Base-by-base conservation (phyloP, 371 early-diverging fungal species). In the Mucor racemosus region DNA sequence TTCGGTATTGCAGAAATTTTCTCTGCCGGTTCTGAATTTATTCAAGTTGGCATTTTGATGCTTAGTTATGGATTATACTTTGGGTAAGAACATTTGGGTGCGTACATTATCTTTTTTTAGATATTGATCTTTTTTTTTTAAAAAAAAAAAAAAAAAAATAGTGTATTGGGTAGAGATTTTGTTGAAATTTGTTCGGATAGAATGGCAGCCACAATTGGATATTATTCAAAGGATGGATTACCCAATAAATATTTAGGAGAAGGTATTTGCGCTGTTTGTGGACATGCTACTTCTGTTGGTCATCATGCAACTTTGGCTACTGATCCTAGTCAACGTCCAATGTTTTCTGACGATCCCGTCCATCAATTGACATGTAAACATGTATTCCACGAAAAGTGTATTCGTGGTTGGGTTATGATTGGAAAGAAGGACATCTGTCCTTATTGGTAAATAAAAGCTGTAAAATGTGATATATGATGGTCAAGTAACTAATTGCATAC, bases 401-500 rank as follows among this genome's bases (percentile, higher is more conserved):
- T 97, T 62, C 90, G 95, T 65, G 97, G 97, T 42, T 97, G 97
- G 97, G 91, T 91, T 58, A 82, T 97, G 60, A 89, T 99, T 61
- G 97, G 96, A 42, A 97, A 97, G 72, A 97, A 95, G 72, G 94
- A 94, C 56, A 88, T 87, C 60, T 99, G 99, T 75, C 97, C 97
- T n/a, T 96, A 94, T 73, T 97, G 97, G 83, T 87, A 80, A 60
- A 78, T 50, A 26, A 26, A 26, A 26, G 1, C 26, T n/a, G 3
- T 26, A 26, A 26, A 26, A 26, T 26, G 3, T 26, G 26, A 3
- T 26, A 26, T 26, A 26, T 3, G 1, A 26, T 26, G 26, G 26
- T 26, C 17, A 44, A n/a, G 17, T 8, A 17, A 7, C 17, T 44
- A 8, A 44, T 15, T 26, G 1, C 26, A 26, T 26, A 26, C 26